A percentile compares a stretch with the other conserved stretches of the same genome.
These are phyloP conservation scores for Starmerella floricola DNA, from an alignment of 805 yeast genomes.

Conservation along the genomic window DNA sequence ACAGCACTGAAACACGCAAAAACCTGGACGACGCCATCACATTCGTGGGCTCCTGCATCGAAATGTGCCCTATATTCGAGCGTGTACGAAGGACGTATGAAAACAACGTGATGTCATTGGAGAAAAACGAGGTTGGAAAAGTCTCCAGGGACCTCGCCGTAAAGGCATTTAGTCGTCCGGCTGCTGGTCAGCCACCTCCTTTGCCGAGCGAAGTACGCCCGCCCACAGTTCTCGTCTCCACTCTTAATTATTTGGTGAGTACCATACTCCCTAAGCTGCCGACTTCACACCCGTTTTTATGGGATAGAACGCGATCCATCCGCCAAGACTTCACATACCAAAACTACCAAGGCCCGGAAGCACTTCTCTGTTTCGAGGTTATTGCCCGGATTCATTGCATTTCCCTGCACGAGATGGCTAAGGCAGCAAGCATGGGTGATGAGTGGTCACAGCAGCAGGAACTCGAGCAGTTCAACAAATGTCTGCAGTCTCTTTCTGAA, in stretches of 20 bases:
- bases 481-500: constrained; percentile 76
- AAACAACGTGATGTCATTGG: constrained; percentile 70
- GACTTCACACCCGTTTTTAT: constrained; percentile 74
- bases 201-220: constrained; percentile 96
- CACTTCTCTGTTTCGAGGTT: constrained; percentile 80
- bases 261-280: constrained; percentile 57
- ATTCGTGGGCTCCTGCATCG: constrained; percentile 77
- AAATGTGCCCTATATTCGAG: constrained; percentile 93
- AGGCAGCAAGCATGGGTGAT: constrained; percentile 28
- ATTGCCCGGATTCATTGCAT: constrained; percentile 81
- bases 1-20: constrained; percentile 70
- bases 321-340: constrained; percentile 96
- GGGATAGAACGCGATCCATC: constrained; percentile 96
- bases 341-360: constrained; percentile 85
- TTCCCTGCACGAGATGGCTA: constrained; percentile 73
- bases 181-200: constrained; percentile 97
- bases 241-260: constrained; percentile 61
- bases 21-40: constrained; percentile 76
- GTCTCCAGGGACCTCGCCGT: constrained; percentile 55
- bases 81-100: constrained; percentile 77
- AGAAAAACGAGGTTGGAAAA: constrained; percentile 48
- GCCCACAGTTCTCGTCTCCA: constrained; percentile 54
- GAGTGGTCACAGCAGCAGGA: constrained; percentile 93
- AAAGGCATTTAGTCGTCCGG: constrained; percentile 91
- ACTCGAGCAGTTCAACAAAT: constrained; percentile 83